These are phyloP conservation scores for Phytopythium helicoides DNA, from an alignment of 352 stramenopile species.

Conservation along the genomic window DNA sequence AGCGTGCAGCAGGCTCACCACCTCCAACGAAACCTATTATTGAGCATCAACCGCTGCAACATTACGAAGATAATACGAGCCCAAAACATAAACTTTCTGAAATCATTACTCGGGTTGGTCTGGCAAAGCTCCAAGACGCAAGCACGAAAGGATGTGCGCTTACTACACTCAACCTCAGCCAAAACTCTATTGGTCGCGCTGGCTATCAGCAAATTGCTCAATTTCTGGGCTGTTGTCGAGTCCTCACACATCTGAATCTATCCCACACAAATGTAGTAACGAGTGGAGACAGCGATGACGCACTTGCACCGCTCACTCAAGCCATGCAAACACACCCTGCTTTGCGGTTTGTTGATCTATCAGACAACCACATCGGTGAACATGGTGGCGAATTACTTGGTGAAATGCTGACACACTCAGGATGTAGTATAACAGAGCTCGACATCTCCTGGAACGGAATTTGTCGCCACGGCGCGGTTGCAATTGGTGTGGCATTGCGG, in stretches of 20 bases:
- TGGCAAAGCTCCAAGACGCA: conserved; percentile 4
- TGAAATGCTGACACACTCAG: conserved; percentile 54
- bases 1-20: conserved; percentile 9
- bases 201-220: conserved; percentile 54
- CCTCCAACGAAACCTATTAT: not conserved
- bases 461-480: conserved; percentile 41
- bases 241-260: conserved; percentile 56
- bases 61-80: not conserved
- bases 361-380: conserved; percentile 66
- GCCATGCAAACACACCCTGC: conserved; percentile 54
- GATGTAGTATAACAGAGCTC: conserved; percentile 44
- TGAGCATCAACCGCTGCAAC: not conserved
- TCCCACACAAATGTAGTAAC: conserved; percentile 41
- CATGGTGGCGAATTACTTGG: conserved; percentile 45
- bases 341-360: conserved; percentile 53
- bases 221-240: conserved; percentile 43
- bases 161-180: conserved; percentile 61
- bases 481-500: conserved; percentile 50
- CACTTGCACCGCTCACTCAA: conserved; percentile 39
- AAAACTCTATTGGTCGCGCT: conserved; percentile 57
- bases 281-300: conserved; percentile 21
- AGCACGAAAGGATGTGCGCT: conserved; percentile 32
- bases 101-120: not conserved
- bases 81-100: conserved; percentile 16
- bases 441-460: conserved; percentile 78